Base-by-base conservation (phyloP, 2,329 filamentous ascomycete species). In the Drechslerella dactyloides region DNA sequence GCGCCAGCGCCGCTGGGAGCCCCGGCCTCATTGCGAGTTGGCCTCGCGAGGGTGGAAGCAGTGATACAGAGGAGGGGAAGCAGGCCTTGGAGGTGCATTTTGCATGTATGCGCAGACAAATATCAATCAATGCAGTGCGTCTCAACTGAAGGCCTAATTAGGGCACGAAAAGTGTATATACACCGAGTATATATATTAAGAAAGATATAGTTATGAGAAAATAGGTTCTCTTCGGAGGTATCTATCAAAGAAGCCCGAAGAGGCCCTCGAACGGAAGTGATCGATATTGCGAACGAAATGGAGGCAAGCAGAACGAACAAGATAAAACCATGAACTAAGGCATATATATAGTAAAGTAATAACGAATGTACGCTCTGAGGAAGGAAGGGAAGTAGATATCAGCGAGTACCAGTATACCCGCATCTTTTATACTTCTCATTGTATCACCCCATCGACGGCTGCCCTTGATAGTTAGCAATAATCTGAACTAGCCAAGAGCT, bases 231-330 rank as follows among this genome's bases (percentile, higher is more conserved):
- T 42, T 42, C 37, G 13, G 11, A 42, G 11, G 37, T 33, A 42
- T 42, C 37, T 42, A 42, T 42, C 37, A 42, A 42, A 42, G 37
- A 42, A 42, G 13, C 37, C n/a, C 15, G 37, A 42, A 17, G 37
- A 42, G 37, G 15, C 37, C 37, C 37, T 15, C 11, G 37, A 42
- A 42, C 15, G 5, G 33, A 42, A 42, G 15, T 13, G 37, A 42
- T 42, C 37, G 37, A 42, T 6, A 42, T 13, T 2, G 37, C 37
- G n/a, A 42, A 42, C 37, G 37, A 42, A 7, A 17, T 4, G n/a
- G 15, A 13, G 3, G 37, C 2, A 42, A 42, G 4, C 11, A 42
- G 15, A 42, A 42, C 4, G 2, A 3, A 42, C 4, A 17, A 17
- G 37, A 13, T 15, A 42, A 13, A 17, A 6, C 15, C 5, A 42